phyloP scores from a whole-genome alignment of 345 rosid genomes.

The Rhodamnia argentea region DNA sequence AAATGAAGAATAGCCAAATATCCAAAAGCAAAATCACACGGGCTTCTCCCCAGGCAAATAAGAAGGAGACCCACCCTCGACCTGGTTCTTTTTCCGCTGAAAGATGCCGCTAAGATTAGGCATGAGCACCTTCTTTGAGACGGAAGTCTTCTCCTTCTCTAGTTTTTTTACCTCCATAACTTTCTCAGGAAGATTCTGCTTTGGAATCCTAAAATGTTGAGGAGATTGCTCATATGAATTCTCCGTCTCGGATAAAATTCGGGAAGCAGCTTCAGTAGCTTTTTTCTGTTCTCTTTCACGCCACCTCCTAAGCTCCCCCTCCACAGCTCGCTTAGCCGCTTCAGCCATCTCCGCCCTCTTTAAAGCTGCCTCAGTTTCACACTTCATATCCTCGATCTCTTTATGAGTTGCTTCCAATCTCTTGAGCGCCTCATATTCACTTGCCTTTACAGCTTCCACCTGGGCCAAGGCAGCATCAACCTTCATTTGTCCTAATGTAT shows the following conservation, averaged over 20 bases:
- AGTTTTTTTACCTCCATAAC: conserved; percentile 26
- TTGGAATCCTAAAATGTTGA: conserved; percentile 36
- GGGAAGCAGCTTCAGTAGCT: conserved; percentile 70
- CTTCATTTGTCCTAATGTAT: conserved; percentile 77
- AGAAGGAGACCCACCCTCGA: conserved; percentile 81
- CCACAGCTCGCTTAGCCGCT: conserved; percentile 86
- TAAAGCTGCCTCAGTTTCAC: conserved; percentile 50
- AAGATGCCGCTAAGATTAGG: conserved; percentile 68
- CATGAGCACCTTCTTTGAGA: conserved; percentile 50
- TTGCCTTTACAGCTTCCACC: conserved; percentile 90
- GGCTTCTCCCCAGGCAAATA: conserved; percentile 67
- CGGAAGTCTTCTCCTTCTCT: conserved; percentile 46
- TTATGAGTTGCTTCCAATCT: conserved; percentile 54
- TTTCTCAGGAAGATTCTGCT: conserved; percentile 32
- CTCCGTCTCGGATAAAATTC: conserved; percentile 65
- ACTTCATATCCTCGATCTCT: conserved; percentile 74
- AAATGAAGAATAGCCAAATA: neutral
- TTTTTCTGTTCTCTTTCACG: conserved; percentile 83
- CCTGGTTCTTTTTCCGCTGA: conserved; percentile 67
- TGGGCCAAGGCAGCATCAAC: conserved; percentile 94
- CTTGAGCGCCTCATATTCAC: conserved; percentile 79
- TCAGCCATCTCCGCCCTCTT: conserved; percentile 95
- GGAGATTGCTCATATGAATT: conserved; percentile 57
- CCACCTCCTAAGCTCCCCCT: conserved; percentile 92
- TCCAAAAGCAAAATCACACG: neutral